phyloP scores from a whole-genome alignment of 2,329 filamentous ascomycete species.

The Epichloe hybrida region DNA sequence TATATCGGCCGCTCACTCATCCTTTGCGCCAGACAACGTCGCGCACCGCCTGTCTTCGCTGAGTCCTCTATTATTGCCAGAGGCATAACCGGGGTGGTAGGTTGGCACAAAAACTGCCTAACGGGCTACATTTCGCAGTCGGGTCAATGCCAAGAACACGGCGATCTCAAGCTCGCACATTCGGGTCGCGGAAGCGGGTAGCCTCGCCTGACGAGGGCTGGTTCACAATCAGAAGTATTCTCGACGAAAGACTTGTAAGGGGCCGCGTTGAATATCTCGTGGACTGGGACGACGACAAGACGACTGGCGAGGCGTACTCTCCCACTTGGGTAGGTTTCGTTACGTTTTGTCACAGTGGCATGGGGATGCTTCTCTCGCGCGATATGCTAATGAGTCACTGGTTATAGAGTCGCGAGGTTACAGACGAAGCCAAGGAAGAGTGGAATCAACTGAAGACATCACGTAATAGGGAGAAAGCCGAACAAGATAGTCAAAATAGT shows the following conservation, averaged over 20 bases:
- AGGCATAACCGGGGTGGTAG: not conserved
- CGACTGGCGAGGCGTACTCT: conserved; percentile 19
- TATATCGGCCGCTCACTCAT: conserved; percentile 16
- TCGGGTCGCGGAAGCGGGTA: conserved; percentile 10
- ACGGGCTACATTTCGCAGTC: conserved; percentile 2
- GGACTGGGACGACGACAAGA: conserved; percentile 22
- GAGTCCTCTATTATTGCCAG: not conserved
- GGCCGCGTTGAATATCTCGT: conserved; percentile 22
- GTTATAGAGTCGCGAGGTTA: conserved; percentile 18
- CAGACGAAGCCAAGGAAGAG: conserved; percentile 16
- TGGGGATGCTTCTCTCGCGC: not conserved
- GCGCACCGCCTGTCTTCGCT: conserved; percentile 8
- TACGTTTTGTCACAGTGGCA: not conserved
- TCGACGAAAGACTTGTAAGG: conserved; percentile 19
- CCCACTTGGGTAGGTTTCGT: conserved; percentile 20
- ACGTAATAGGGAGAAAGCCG: not conserved
- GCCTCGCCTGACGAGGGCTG: conserved; percentile 15
- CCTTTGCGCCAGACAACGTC: conserved; percentile 14
- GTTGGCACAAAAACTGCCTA: not conserved
- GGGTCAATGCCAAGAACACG: conserved; percentile 22
- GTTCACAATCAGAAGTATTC: conserved; percentile 21
- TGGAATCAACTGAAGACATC: conserved; percentile 18
- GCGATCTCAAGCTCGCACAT: conserved; percentile 9
- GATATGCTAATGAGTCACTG: conserved; percentile 9
- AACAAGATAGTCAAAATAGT: conserved; percentile 6